phyloP scores from a whole-genome alignment of 2,329 filamentous ascomycete genomes.

The Emergomyces pasteurianus region DNA sequence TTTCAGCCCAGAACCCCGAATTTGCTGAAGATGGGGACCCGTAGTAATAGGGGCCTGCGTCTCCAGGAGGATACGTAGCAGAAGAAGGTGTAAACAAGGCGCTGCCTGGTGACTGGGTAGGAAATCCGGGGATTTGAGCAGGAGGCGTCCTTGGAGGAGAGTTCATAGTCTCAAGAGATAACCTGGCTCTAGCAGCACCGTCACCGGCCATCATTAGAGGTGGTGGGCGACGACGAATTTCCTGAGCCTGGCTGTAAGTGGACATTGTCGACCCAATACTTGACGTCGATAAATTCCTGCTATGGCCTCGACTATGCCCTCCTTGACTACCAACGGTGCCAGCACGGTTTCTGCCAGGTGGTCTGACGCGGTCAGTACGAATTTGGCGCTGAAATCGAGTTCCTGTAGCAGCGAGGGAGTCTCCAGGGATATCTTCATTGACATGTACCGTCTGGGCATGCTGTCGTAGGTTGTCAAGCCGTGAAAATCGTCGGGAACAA shows the following conservation, averaged over 20 bases:
- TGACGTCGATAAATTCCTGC: slow-evolving; percentile 72
- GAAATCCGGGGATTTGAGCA: slow-evolving; percentile 51
- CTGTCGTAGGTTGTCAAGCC: slow-evolving; percentile 87
- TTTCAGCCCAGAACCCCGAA: slow-evolving; percentile 60
- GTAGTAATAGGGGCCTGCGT: slow-evolving; percentile 61
- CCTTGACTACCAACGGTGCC: slow-evolving; percentile 64
- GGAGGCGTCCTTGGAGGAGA: slow-evolving; percentile 54
- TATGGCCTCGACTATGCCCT: slow-evolving; percentile 64
- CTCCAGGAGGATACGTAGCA: slow-evolving; percentile 52
- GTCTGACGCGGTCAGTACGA: slow-evolving; percentile 70
- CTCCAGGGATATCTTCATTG: slow-evolving; percentile 89
- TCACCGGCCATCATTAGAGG: slow-evolving; percentile 74
- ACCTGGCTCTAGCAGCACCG: slow-evolving; percentile 45
- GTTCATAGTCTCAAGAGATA: slow-evolving; percentile 52
- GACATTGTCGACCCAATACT: slow-evolving; percentile 70
- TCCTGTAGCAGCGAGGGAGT: slow-evolving; percentile 84
- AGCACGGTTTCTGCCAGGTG: slow-evolving; percentile 61
- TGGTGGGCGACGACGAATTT: slow-evolving; percentile 60
- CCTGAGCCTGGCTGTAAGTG: slow-evolving; percentile 50
- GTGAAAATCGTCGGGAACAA: slow-evolving; percentile 82
- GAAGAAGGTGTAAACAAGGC: slow-evolving; percentile 75
- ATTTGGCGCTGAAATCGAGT: slow-evolving; percentile 89
- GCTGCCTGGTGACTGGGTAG: slow-evolving; percentile 57
- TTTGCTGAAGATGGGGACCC: slow-evolving; percentile 62
- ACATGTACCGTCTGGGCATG: slow-evolving; percentile 97